Conservation (phyloP, 2,329 filamentous ascomycete species). For the Aphanocladium album region DNA sequence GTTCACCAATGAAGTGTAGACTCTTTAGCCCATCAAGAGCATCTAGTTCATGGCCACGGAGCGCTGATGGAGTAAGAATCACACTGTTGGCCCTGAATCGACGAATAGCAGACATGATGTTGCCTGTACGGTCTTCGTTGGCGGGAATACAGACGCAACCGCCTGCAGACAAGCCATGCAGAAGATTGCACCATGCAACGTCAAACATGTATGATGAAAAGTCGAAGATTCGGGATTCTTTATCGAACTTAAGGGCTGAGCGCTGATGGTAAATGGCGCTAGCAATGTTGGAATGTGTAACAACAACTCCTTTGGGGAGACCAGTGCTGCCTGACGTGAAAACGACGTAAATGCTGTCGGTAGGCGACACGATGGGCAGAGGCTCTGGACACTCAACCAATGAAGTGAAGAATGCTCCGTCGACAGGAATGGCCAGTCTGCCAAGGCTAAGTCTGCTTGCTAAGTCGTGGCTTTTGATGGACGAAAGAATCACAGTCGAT, state of each 20-base stretch:
- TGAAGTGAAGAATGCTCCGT: neutral
- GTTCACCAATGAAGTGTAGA: neutral
- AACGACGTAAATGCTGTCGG: neutral
- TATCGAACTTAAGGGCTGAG: neutral
- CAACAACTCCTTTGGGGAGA: neutral
- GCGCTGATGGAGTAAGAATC: neutral
- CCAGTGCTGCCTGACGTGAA: slow-evolving; percentile 2
- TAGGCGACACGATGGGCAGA: neutral
- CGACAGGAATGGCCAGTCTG: too few species aligned
- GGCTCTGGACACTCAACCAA: neutral
- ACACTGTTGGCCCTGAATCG: slow-evolving; percentile 7
- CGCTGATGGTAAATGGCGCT: neutral
- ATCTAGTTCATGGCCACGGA: neutral
- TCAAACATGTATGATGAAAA: neutral
- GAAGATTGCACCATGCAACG: neutral
- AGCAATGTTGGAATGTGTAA: neutral
- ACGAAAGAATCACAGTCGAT: slow-evolving; percentile 7
- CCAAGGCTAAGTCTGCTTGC: slow-evolving; percentile 1
- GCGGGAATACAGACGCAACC: slow-evolving; percentile 12
- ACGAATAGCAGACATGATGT: slow-evolving; percentile 9
- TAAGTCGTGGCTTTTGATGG: too few species aligned
- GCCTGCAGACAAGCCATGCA: neutral
- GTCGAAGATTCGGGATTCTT: neutral
- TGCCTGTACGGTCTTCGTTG: slow-evolving; percentile 6
- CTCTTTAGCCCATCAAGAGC: neutral